Conservation (phyloP, 768 basidiomycete species). For the Suillus sp. region DNA sequence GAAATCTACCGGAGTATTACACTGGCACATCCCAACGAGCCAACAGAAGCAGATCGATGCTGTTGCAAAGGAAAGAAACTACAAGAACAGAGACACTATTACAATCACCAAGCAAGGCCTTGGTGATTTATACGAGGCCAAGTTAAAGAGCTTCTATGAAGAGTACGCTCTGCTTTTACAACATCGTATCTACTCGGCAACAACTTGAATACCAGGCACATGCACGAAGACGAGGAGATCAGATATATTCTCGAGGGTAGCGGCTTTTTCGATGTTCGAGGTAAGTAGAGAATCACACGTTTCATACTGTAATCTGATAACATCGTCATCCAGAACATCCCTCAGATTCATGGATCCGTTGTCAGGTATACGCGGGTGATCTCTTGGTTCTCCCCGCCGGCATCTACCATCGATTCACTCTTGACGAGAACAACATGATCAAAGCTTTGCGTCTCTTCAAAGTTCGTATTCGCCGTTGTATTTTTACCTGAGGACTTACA, state of each 20-base stretch:
- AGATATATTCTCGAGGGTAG: conserved; percentile 83
- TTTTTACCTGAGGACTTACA: neutral
- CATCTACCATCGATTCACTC: conserved; percentile 93
- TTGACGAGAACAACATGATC: conserved; percentile 74
- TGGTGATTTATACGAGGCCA: conserved; percentile 80
- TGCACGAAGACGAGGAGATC: conserved; percentile 97
- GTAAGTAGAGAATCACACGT: conserved; percentile 41
- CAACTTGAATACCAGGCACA: conserved; percentile 53
- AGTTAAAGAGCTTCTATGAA: conserved; percentile 80
- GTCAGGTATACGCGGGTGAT: conserved; percentile 76
- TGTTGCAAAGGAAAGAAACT: conserved; percentile 67
- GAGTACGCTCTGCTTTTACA: conserved; percentile 53
- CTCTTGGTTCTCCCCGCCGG: conserved; percentile 86
- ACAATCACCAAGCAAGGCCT: conserved; percentile 77
- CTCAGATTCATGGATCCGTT: conserved; percentile 78
- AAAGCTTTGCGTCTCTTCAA: conserved; percentile 85
- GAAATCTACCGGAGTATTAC: conserved; percentile 58
- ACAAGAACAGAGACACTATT: conserved; percentile 84
- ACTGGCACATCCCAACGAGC: conserved; percentile 63
- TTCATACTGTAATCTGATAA: neutral
- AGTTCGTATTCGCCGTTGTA: conserved; percentile 42
- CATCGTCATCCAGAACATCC: conserved; percentile 49
- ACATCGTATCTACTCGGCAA: neutral
- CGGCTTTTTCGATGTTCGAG: conserved; percentile 91
- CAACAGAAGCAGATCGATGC: conserved; percentile 56